phyloP scores from a whole-genome alignment of 441 rosid genomes.

The Pelargonium exstipulatum region DNA sequence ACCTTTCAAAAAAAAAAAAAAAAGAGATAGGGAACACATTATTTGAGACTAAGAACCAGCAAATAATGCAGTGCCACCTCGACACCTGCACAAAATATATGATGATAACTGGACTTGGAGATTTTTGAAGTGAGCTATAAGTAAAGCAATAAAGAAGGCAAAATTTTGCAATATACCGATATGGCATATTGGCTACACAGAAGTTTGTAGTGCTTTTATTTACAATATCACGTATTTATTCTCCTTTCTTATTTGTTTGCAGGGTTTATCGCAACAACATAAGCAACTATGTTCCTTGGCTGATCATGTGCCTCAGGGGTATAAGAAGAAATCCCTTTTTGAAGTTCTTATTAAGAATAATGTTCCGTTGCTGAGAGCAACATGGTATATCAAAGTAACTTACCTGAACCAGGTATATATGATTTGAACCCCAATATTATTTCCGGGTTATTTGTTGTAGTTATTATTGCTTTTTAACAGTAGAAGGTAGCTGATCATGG shows the following conservation, averaged over 20 bases:
- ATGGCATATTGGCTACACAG: too few species aligned
- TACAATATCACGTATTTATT: neutral
- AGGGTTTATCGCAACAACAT: slow-evolving; percentile 85
- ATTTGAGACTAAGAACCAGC: neutral
- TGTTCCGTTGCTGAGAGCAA: slow-evolving; percentile 93
- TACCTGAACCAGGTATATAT: slow-evolving; percentile 88
- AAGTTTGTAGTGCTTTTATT: neutral
- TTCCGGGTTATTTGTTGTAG: neutral
- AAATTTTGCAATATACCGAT: neutral
- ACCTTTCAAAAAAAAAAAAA: too few species aligned
- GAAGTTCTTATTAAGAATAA: slow-evolving; percentile 93
- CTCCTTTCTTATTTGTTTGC: slow-evolving; percentile 18
- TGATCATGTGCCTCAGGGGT: slow-evolving; percentile 86
- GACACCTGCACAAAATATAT: too few species aligned
- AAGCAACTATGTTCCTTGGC: slow-evolving; percentile 79
- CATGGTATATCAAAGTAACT: slow-evolving; percentile 94
- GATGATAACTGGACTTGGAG: too few species aligned
- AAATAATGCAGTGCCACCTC: neutral
- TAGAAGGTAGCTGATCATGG: slow-evolving; percentile 28
- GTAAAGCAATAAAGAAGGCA: neutral
- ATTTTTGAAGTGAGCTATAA: too few species aligned
- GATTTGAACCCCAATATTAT: neutral
- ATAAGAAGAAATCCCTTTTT: slow-evolving; percentile 64
- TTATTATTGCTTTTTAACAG: slow-evolving; percentile 11
- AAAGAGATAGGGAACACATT: neutral